Conservation (phyloP, 345 rosid genomes). For the Xanthoceras sorbifolium region DNA sequence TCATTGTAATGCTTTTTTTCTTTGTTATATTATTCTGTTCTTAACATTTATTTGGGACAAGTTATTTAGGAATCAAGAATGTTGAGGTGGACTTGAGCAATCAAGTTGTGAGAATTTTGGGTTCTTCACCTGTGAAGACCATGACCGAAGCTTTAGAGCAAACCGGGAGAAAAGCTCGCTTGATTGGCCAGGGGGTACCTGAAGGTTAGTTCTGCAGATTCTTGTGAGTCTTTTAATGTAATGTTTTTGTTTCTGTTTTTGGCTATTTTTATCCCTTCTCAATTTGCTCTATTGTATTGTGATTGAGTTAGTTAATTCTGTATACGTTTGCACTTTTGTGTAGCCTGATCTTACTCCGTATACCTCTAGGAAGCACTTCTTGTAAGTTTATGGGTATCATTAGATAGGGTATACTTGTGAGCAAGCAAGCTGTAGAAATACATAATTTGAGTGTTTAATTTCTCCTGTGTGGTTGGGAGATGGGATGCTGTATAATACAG, state of each 20-base stretch:
- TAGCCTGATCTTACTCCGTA: not conserved
- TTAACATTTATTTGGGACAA: slow-evolving; percentile 16
- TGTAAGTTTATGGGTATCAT: not conserved
- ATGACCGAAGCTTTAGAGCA: slow-evolving; percentile 86
- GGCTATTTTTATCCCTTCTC: not conserved
- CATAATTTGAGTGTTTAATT: not conserved
- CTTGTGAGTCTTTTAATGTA: not conserved
- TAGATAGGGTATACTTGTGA: not conserved
- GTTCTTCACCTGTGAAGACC: slow-evolving; percentile 69
- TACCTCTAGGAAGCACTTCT: not conserved
- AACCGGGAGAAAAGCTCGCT: slow-evolving; percentile 78
- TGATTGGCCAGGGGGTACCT: slow-evolving; percentile 94
- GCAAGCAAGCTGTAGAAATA: not conserved
- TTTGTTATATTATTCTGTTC: not conserved
- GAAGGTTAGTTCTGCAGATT: slow-evolving; percentile 58
- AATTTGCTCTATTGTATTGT: not conserved
- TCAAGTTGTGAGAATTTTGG: slow-evolving; percentile 85
- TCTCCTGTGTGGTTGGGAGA: not conserved
- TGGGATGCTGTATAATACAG: not conserved
- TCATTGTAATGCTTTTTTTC: not conserved
- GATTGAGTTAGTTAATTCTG: not conserved
- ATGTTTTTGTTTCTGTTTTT: not conserved
- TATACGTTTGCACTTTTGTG: not conserved
- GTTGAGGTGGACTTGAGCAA: slow-evolving; percentile 82
- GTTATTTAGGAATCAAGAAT: slow-evolving; percentile 65